Conservation (phyloP, 148 eudicot genomes). For the Camellia sinensis region DNA sequence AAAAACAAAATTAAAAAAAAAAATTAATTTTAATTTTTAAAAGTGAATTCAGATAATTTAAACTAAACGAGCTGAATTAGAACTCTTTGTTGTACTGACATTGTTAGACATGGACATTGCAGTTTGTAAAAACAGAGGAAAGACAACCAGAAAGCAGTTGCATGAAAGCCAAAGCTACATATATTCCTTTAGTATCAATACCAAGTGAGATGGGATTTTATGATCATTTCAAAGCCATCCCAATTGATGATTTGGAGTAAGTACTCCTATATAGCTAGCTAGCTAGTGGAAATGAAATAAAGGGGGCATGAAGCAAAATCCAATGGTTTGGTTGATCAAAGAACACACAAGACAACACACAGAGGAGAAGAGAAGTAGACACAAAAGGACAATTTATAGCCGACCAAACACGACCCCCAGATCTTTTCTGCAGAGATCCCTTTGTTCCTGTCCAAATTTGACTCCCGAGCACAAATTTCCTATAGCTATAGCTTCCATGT, state of each 20-base stretch:
- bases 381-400: neutral
- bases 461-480: slow-evolving; percentile 15
- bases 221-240: neutral
- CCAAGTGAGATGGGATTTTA: neutral
- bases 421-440: slow-evolving; percentile 15
- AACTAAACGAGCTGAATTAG: no score
- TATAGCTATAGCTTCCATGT: neutral
- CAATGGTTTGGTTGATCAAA: neutral
- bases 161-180: slow-evolving; percentile 10
- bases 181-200: slow-evolving; percentile 8
- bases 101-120: neutral
- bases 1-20: neutral
- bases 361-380: no score
- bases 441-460: slow-evolving; percentile 18
- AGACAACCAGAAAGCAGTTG: neutral
- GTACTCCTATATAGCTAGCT: neutral
- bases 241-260: neutral
- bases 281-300: neutral
- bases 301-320: slow-evolving; percentile 2
- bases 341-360: neutral
- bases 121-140: neutral
- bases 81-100: neutral
- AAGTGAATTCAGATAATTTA: no score
- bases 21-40: neutral
- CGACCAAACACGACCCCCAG: slow-evolving; percentile 12